Evolutionary conservation across 768 basidiomycete species (phyloP), one percentile per base, ranked within the genome.

Genomic region (Amanita inopinata): DNA sequence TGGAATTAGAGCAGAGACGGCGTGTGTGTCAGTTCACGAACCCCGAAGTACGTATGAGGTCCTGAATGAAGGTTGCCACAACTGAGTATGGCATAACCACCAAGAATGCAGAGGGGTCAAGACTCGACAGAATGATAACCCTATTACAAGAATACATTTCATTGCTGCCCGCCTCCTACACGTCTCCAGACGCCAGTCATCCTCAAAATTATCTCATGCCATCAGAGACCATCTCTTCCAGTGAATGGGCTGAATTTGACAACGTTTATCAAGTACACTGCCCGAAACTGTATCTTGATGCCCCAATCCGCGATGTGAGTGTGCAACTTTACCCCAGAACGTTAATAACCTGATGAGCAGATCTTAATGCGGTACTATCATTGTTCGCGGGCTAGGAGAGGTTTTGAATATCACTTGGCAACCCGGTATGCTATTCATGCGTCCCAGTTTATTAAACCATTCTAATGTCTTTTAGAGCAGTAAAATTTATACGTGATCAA

Each of bases 181-280:
- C 46, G 12, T 24, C 53, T 14, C 49, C 48, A 18, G 56, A 59
- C 47, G 62, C 58, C 32, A 61, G 62, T 19, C 25, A 18, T 22
- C 53, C 58, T 8, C 63, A 70, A 41, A 73, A 64, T 40, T 83
- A 83, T 51, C 70, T 77, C 43, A 74, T 84, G 61, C 80, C 82
- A 22, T 69, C 78, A 9, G 79, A 83, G 51, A 71, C 75, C 33
- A 71, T 82, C 24, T 76, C 79, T 8, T 66, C 78, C 19, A 66
- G 76, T 17, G 84, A 88, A 53, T 82, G 78, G 83, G 74, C 72
- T 2, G 76, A 80, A 46, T 97, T 94, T 61, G 82, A 86, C 55
- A 86, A 93, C 52, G 89, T 92, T 18, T 89, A 92, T 55, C 87
- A 94, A 54, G 72, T 91, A 11, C 91, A 96, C 60, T 83, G 77